A percentile compares a stretch with the other conserved stretches of the same genome.
Evolutionary conservation across 2,329 filamentous ascomycete species (phyloP).

Genomic region (Epichloe aotearoae): DNA sequence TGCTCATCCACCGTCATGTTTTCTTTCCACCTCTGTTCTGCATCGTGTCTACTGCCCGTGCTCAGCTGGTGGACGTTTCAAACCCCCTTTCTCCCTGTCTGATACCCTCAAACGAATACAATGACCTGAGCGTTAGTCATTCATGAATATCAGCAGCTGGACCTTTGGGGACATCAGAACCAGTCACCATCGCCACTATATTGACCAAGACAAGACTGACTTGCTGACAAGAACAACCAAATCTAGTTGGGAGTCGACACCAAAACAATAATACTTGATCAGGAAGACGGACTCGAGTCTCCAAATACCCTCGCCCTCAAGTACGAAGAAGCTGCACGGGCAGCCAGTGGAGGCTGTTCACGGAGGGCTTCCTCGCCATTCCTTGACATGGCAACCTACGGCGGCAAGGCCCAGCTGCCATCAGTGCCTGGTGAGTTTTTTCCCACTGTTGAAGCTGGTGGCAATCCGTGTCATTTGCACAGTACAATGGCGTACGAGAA

Average conservation of each 20-base stretch:
- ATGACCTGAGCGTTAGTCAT: background rate
- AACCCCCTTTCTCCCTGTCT: background rate
- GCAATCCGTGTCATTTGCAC: too few relatives aligned
- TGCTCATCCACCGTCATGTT: background rate
- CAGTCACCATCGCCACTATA: background rate
- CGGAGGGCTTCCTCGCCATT: constrained; percentile 41
- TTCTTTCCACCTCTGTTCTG: background rate
- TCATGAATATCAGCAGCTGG: background rate
- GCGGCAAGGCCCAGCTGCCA: constrained; percentile 67
- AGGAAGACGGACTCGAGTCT: constrained; percentile 43
- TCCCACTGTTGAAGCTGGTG: too few relatives aligned
- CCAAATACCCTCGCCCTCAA: constrained; percentile 42
- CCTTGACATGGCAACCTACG: constrained; percentile 39
- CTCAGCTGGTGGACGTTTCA: constrained; percentile 12
- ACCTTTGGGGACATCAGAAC: background rate
- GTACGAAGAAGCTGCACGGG: constrained; percentile 42
- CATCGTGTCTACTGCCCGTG: constrained; percentile 2
- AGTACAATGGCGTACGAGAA: background rate
- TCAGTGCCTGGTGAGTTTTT: constrained; percentile 66
- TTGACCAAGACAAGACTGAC: background rate
- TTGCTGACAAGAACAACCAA: background rate
- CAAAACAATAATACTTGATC: constrained; percentile 40
- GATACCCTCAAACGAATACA: background rate
- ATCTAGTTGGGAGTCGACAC: constrained; percentile 38
- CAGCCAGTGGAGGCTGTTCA: constrained; percentile 39